phyloP scores from a whole-genome alignment of 176 grass and related monocot species.

The Bolboschoenus planiculmis region DNA sequence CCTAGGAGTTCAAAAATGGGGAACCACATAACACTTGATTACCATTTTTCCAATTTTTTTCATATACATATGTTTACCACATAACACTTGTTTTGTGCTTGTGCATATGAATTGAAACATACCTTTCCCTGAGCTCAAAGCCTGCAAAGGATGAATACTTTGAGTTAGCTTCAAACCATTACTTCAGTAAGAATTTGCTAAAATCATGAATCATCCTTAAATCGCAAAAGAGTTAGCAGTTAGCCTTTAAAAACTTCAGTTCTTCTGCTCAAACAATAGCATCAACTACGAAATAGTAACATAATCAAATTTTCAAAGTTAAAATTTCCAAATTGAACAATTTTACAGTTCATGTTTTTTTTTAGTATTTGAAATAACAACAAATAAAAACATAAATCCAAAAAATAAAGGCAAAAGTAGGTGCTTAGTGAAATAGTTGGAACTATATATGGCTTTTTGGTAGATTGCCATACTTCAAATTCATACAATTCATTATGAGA shows the following conservation, averaged over 20 bases:
- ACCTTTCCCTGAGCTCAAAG: constrained; percentile 11
- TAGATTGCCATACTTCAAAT: neutral
- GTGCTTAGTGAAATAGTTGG: neutral
- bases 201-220: constrained; percentile 3
- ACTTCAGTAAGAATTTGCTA: neutral
- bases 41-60: neutral
- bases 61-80: no score
- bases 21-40: neutral
- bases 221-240: neutral
- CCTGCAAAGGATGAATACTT: constrained; percentile 13
- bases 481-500: neutral
- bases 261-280: constrained; percentile 6
- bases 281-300: neutral
- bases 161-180: neutral
- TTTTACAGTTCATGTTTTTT: neutral
- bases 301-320: neutral
- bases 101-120: neutral
- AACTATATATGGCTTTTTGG: neutral
- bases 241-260: neutral
- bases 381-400: neutral
- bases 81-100: neutral
- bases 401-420: neutral
- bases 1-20: neutral
- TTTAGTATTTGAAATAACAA: neutral
- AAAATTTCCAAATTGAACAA: neutral